Base-by-base conservation (phyloP, 768 basidiomycete species). In the Leccinum ochraceum region DNA sequence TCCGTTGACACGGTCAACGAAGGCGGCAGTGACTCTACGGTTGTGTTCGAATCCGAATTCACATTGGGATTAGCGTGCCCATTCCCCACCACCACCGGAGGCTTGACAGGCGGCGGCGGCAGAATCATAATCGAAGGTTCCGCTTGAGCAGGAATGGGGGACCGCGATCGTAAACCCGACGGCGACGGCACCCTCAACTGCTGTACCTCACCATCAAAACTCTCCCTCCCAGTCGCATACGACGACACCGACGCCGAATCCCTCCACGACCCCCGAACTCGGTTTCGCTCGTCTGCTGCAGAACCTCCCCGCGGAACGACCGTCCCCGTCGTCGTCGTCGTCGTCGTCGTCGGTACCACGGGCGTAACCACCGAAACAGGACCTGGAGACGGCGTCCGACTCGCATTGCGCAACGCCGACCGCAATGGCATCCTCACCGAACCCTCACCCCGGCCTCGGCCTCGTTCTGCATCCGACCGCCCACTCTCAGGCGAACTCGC, bases 191-290 rank as follows among this genome's bases (percentile, higher is more conserved):
- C 30, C 70, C 6, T 67, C 69, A 28, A 78, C 13, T 16, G 36
- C 13, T 16, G 28, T 9, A 44, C 49, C 26, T 56, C 75, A 6
- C 65, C 72, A 28, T 79, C 75, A 49, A 85, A 76, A 30, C 71
- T 75, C 68, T 90, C 89, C 51, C 79, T 78, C 5, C 80, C 87
- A 0, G 89, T 89, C 66, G 84, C 87, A 62, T 88, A 90, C 50
- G 87, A 86, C 22, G 83, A 85, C 4, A 84, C 76, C 36, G 72
- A 74, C 32, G 61, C 63, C 17, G 70, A 69, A 49, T 71, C 69
- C 13, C 69, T 57, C 52, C 55, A 39, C 28, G 56, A 13, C 3
- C 37, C 26, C n/a, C 51, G 16, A 17, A 46, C 13, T 20, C 32
- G 6, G 44, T 34, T 34, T 49, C 44, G 9, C 44, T 49, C 7